Base-by-base conservation (phyloP, 768 basidiomycete genomes). In the Podaxis carcinomalis region DNA sequence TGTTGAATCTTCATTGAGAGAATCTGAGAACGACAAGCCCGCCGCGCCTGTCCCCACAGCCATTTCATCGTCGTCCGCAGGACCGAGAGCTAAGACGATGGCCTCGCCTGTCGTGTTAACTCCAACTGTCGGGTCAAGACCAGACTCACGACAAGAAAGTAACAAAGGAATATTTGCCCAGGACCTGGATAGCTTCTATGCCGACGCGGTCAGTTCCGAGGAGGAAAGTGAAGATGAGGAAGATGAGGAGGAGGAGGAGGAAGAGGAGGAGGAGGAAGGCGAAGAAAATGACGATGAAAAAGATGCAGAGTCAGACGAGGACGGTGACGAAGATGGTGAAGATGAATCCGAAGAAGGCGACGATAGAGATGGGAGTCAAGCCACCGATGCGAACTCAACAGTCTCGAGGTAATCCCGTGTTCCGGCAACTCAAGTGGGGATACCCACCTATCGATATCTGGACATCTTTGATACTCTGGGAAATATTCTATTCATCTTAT, bases 111-210 rank as follows among this genome's bases (percentile, higher is more conserved):
- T 86, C 51, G 77, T 88, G 5, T 75, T 89, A 47, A 86, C 85
- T 1, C 87, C 88, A 19, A 75, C 77, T 0, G 75, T 74, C 10
- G 72, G 71, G 35, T 73, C 76, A 14, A 80, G 83, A 4, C 80
- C 85, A 16, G 46, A 50, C 35, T 32, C 77, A 75, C 32, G 69
- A 73, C 27, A 75, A 77, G 36, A 70, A 66, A 25, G 11, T 32
- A 27, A 7, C 74, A 73, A 27, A 70, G 78, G 59, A 82, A 77
- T 46, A 77, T 77, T 40, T 76, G 75, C 59, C 16, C 85, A 77
- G 69, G 83, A 93, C 72, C 72, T 93, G 65, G 89, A 93, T 67
- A 79, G 83, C 63, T 94, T 93, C 69, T 93, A 93, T 69, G 89
- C 78, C 4, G 85, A 82, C 37, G 74, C 59, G 14, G 53, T 19